Percentiles rank a stretch among this genome's conserved stretches.
phyloP scores from a whole-genome alignment of 2,329 filamentous ascomycete species.

The Neonectria magnoliae region DNA sequence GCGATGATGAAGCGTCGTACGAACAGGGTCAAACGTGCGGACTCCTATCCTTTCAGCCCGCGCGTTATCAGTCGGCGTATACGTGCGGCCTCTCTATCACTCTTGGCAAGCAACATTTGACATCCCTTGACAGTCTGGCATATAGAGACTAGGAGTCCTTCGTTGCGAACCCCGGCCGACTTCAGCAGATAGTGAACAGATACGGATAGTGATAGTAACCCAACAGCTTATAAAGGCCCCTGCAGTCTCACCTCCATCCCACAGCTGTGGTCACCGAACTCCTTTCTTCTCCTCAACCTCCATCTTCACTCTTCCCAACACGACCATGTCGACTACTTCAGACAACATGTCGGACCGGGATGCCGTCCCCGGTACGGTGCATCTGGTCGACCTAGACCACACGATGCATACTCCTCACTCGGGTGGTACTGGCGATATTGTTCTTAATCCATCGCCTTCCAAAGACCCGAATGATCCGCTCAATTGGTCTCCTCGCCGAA shows the following conservation, averaged over 20 bases:
- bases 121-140: neutral
- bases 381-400: constrained; percentile 52
- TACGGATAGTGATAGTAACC: neutral
- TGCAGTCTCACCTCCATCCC: neutral
- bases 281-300: neutral
- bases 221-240: neutral
- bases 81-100: neutral
- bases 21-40: neutral
- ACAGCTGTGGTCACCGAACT: neutral
- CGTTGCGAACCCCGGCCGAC: neutral
- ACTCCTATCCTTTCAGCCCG: neutral
- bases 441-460: constrained; percentile 61
- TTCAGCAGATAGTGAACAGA: neutral
- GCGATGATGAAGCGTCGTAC: neutral
- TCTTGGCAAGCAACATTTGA: neutral
- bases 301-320: neutral
- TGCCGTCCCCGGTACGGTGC: constrained; percentile 52
- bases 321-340: neutral
- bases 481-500: constrained; percentile 54
- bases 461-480: constrained; percentile 63
- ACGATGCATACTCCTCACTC: constrained; percentile 47
- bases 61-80: neutral
- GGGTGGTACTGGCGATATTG: constrained; percentile 51
- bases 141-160: neutral
- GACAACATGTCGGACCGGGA: constrained; percentile 2